phyloP scores from a whole-genome alignment of 139 green algal genomes.

The Coccomyxa sp. region DNA sequence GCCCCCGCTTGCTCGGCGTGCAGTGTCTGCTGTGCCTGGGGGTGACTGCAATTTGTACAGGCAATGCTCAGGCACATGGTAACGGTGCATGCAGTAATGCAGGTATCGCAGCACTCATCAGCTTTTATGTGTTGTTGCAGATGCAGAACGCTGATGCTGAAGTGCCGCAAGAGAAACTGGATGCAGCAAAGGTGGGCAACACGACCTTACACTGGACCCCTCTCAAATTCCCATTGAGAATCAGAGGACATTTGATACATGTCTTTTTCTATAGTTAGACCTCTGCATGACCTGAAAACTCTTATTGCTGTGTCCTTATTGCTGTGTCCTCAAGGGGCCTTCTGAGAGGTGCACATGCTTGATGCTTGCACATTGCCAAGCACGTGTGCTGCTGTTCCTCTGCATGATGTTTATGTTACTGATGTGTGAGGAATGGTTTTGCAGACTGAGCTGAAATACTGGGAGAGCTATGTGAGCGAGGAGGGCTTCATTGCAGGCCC shows the following conservation, averaged over 20 bases:
- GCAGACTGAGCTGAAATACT: constrained; percentile 3
- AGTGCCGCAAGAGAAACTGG: background rate
- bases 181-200: background rate
- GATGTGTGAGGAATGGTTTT: background rate
- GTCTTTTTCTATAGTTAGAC: background rate
- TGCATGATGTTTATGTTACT: background rate
- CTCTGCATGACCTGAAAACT: background rate
- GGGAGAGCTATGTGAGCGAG: background rate
- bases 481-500: background rate
- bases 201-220: background rate
- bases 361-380: background rate
- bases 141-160: background rate
- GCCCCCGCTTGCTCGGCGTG: no score
- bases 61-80: background rate
- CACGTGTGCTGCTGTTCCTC: background rate
- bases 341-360: background rate
- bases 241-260: background rate
- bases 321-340: background rate
- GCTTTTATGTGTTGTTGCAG: no score
- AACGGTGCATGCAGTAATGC: background rate
- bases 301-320: background rate
- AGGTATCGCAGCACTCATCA: no score
- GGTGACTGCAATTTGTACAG: background rate
- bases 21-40: background rate
- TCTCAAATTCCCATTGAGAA: no score